These are phyloP conservation scores for Juglanconis sp. DNA, from an alignment of 2,329 filamentous ascomycete genomes.

Conservation along the genomic window DNA sequence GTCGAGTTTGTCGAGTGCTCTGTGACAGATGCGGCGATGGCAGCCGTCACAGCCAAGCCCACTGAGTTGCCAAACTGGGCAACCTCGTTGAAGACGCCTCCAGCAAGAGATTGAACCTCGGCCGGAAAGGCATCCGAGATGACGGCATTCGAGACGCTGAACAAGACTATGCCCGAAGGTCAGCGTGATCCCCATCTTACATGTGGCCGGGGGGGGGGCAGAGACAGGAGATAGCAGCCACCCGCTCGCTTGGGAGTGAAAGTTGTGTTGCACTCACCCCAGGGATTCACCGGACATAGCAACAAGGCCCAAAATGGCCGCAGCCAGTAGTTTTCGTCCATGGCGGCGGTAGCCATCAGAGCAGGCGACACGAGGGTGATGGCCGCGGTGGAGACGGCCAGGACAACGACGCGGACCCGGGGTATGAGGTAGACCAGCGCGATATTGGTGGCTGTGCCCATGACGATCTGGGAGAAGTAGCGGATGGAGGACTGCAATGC, in stretches of 20 bases:
- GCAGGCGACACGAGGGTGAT: conserved; percentile 46
- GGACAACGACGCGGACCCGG: conserved; percentile 33
- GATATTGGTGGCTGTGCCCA: conserved; percentile 16
- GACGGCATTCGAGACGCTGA: conserved; percentile 53
- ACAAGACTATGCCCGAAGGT: conserved; percentile 36
- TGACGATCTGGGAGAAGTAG: conserved; percentile 39
- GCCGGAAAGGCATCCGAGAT: conserved; percentile 53
- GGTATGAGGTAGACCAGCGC: conserved; percentile 39
- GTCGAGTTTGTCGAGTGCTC: conserved; percentile 30
- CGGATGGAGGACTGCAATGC: conserved; percentile 45
- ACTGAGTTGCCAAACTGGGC: conserved; percentile 55
- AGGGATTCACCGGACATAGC: conserved; percentile 41
- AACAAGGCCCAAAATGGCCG: conserved; percentile 41
- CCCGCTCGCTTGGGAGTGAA: not conserved
- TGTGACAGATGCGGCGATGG: conserved; percentile 44
- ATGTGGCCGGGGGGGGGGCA: too few relatives aligned
- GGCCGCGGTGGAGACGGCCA: conserved; percentile 37
- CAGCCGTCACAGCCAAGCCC: conserved; percentile 48
- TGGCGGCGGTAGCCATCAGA: conserved; percentile 50
- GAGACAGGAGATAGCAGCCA: conserved; percentile 1
- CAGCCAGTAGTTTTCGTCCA: conserved; percentile 49
- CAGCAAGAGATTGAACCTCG: conserved; percentile 54
- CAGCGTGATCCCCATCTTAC: too few relatives aligned
- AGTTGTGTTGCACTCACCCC: conserved; percentile 28
- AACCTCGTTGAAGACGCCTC: conserved; percentile 58